Base-by-base conservation (phyloP, 1,139 yeast genomes). In the Protomyces inouyei region DNA sequence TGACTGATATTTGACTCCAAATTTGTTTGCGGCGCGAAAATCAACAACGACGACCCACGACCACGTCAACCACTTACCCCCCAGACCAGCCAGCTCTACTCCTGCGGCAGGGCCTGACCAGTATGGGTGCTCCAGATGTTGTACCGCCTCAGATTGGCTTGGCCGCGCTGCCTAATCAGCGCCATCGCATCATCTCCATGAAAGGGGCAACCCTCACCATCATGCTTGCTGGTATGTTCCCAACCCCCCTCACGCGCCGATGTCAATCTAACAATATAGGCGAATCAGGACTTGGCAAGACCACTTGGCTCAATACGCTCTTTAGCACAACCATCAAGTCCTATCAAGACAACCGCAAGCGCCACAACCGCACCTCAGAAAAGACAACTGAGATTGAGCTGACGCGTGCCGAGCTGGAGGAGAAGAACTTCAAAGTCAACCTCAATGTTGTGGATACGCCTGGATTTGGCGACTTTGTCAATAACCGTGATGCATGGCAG, bases 401-500 rank as follows among this genome's bases (percentile, higher is more conserved):
- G 69, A 85, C 88, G 61, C 85, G 96, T 73, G 97, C 98, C 25
- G 85, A 88, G 71, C 82, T 95, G 71, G 97, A 92, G 75, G 99
- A 95, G 75, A 89, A 69, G 36, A 67, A 55, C 74, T 93, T 93
- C 79, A 84, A 83, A 72, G 82, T 93, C 71, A 84, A 95, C 68
- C 83, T 95, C 70, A 93, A 93, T 73, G 82, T 93, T 67, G 85
- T 95, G 71, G 99, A 93, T 76, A 93, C 98, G 8, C 98, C 98
- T 18, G 98, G 98, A 1, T 91, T 93, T 74, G 99, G 98, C 68
- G 97, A 92, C 77, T 90, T 91, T 75, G 95, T 93, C 72, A 88
- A 93, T 80, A 93, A 93, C 78, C 85, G 83, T 72, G 93, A 89
- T 73, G 84, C 96, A 64, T 95, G 97, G 97, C 88, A 87, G 71